phyloP scores from a whole-genome alignment of 108 stramenopile genomes.

The Craspedostauros australis region DNA sequence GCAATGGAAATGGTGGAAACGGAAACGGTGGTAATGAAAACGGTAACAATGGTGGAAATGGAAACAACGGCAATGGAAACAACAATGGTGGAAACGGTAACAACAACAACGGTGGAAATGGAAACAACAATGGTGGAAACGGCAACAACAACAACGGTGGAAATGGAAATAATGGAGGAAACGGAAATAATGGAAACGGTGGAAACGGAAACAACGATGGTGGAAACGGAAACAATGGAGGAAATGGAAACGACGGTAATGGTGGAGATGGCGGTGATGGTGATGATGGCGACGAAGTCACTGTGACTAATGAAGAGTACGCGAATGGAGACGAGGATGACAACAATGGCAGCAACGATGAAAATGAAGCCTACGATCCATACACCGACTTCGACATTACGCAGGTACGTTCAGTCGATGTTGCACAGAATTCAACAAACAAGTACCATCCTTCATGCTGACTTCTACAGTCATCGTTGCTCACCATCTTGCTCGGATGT shows the following conservation, averaged over 20 bases:
- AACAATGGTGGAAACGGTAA: neutral
- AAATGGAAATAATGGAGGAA: neutral
- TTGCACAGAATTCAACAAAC: too few relatives aligned
- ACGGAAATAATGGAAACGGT: neutral
- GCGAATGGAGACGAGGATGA: neutral
- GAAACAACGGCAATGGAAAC: neutral
- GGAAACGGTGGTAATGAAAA: neutral
- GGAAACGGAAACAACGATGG: neutral
- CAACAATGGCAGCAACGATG: too few relatives aligned
- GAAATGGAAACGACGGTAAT: neutral
- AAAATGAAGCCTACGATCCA: constrained; percentile 11
- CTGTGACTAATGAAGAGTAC: neutral
- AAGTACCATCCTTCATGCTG: too few relatives aligned
- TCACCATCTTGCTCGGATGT: too few relatives aligned
- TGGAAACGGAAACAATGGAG: neutral
- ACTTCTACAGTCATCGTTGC: too few relatives aligned
- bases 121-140: neutral
- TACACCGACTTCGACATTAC: constrained; percentile 37
- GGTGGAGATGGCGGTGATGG: neutral
- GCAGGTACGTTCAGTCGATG: too few relatives aligned
- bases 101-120: neutral
- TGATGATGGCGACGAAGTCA: neutral
- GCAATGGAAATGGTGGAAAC: neutral
- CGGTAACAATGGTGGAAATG: neutral
- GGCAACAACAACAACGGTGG: neutral